Evolutionary conservation across 2,329 filamentous ascomycete species (phyloP).

Genomic region (Claviceps africana): DNA sequence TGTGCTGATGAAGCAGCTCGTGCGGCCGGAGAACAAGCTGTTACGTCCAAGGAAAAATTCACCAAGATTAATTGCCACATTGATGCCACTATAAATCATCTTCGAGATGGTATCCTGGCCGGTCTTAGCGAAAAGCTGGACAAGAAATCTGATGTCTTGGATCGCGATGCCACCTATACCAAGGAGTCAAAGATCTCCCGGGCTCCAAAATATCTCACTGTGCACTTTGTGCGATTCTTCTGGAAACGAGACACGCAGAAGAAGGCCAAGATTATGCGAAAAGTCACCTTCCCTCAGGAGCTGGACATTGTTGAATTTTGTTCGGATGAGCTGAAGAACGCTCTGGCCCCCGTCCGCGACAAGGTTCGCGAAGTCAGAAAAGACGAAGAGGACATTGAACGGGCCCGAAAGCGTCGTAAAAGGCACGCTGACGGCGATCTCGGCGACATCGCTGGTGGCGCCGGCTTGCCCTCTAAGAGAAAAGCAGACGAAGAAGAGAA

Average conservation of each 20-base stretch:
- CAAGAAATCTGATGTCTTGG: conserved; percentile 69
- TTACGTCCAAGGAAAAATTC: conserved; percentile 59
- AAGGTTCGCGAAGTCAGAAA: conserved; percentile 91
- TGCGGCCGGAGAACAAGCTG: conserved; percentile 57
- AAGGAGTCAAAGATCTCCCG: conserved; percentile 83
- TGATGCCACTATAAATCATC: conserved; percentile 70
- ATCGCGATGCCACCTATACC: conserved; percentile 69
- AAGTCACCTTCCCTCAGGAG: conserved; percentile 90
- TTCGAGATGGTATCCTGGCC: conserved; percentile 74
- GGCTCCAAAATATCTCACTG: conserved; percentile 85
- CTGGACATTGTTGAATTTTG: conserved; percentile 91
- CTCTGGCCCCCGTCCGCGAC: conserved; percentile 83
- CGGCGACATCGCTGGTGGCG: conserved; percentile 30
- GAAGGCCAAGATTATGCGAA: conserved; percentile 99
- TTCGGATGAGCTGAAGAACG: conserved; percentile 71
- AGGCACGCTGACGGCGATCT: conserved; percentile 35
- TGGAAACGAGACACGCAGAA: conserved; percentile 94
- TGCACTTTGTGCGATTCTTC: conserved; percentile 96
- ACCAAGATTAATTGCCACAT: conserved; percentile 92
- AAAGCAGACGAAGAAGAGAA: conserved; percentile 37
- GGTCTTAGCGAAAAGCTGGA: conserved; percentile 80
- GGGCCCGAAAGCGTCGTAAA: conserved; percentile 85
- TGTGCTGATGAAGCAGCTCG: conserved; percentile 72
- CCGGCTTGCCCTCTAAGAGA: conserved; percentile 36
- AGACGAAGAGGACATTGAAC: conserved; percentile 85